Percentiles rank a stretch among this genome's conserved stretches.
These are phyloP conservation scores for Ceratocystis ficicola DNA, from an alignment of 2,329 filamentous ascomycete genomes.

Conservation along the genomic window DNA sequence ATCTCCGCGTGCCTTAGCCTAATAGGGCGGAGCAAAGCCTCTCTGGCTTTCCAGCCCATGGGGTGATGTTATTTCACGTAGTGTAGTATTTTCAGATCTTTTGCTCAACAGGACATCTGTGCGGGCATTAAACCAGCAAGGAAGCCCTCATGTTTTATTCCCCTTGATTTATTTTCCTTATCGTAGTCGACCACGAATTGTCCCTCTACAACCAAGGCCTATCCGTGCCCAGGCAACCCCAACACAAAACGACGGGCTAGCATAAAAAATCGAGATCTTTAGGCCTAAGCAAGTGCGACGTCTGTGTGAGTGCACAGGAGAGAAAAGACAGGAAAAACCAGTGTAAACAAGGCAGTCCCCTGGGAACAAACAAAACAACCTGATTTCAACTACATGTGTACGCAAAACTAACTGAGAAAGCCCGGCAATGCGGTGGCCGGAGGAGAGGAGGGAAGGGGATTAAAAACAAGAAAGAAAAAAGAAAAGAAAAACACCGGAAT, in stretches of 20 bases:
- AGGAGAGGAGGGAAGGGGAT: background rate
- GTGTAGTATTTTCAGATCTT: conserved; percentile 10
- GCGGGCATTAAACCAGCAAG: background rate
- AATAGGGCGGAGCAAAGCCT: background rate
- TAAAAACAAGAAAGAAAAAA: background rate
- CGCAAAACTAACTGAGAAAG: background rate
- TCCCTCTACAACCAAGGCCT: no score
- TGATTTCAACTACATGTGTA: background rate
- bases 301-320: background rate
- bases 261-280: conserved; percentile 9
- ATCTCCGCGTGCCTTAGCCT: background rate
- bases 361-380: background rate
- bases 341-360: background rate
- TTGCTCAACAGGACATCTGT: conserved; percentile 1
- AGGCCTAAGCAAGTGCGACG: background rate
- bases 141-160: background rate
- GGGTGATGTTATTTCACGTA: background rate
- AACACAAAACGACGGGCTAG: background rate
- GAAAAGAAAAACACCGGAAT: background rate
- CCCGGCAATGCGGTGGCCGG: background rate
- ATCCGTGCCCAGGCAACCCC: background rate
- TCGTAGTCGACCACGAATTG: no score
- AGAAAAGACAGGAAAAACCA: background rate
- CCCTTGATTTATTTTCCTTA: background rate
- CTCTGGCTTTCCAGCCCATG: background rate